These are phyloP conservation scores for Harringtonia lauricola DNA, from an alignment of 2,329 filamentous ascomycete genomes.

Conservation along the genomic window DNA sequence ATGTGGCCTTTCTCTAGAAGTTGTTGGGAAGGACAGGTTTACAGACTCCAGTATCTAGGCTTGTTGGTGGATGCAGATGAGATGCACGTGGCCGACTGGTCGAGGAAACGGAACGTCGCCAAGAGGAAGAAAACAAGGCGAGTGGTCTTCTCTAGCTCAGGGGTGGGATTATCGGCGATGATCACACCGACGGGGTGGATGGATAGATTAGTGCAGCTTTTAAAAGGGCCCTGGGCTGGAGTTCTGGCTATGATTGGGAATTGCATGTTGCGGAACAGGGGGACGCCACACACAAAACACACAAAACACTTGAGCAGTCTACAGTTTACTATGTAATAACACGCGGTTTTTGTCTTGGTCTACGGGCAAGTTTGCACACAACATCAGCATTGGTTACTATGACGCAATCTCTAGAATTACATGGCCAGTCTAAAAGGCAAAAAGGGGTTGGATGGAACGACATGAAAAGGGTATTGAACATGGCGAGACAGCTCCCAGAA, in stretches of 20 bases:
- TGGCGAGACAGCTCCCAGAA: background rate
- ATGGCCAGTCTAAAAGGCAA: background rate
- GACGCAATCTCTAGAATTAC: slow-evolving; percentile 1
- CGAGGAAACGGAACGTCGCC: too few species aligned
- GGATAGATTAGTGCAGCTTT: background rate
- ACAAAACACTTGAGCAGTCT: slow-evolving; percentile 2
- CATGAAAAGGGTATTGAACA: background rate
- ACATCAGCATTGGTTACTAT: background rate
- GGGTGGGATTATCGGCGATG: too few species aligned
- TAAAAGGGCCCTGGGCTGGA: slow-evolving; percentile 8
- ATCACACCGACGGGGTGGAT: background rate
- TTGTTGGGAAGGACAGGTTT: too few species aligned
- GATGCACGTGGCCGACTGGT: too few species aligned
- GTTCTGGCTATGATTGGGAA: slow-evolving; percentile 13
- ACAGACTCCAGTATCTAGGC: too few species aligned
- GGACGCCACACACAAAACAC: slow-evolving; percentile 1
- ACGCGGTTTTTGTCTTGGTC: slow-evolving; percentile 4
- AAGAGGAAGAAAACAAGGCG: background rate
- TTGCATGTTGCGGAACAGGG: slow-evolving; percentile 3
- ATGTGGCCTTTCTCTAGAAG: too few species aligned
- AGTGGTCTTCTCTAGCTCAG: too few species aligned
- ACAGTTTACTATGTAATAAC: slow-evolving; percentile 9
- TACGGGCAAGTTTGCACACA: background rate
- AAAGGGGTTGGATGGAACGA: background rate
- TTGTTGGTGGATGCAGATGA: too few species aligned